Conservation (phyloP, 148 eudicot species). For the Silene latifolia region DNA sequence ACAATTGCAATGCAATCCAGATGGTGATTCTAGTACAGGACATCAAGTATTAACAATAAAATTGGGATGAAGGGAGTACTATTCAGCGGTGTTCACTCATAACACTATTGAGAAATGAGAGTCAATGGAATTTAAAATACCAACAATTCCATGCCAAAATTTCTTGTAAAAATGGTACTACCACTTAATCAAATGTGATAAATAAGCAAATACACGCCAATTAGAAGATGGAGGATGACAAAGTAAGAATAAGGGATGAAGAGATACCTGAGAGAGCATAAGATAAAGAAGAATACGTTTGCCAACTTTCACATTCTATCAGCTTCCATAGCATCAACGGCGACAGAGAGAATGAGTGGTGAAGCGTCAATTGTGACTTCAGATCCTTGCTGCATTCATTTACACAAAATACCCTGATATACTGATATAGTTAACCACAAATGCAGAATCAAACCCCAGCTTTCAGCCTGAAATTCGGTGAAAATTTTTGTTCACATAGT, state of each 20-base stretch:
- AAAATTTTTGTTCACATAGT: too few relatives aligned
- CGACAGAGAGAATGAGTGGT: background rate
- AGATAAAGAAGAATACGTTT: background rate
- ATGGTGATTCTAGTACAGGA: too few relatives aligned
- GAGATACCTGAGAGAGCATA: background rate
- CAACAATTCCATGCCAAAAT: background rate
- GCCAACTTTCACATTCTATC: background rate
- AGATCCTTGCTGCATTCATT: background rate
- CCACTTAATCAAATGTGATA: background rate
- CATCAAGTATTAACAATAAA: background rate
- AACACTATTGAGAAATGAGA: too few relatives aligned
- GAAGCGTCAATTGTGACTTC: background rate
- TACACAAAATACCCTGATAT: background rate
- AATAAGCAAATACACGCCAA: background rate
- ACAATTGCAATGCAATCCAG: too few relatives aligned
- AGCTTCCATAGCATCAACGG: background rate
- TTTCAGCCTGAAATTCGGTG: background rate
- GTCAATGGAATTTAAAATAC: background rate
- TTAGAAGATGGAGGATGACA: background rate
- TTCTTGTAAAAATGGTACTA: too few relatives aligned
- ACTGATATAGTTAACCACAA: background rate
- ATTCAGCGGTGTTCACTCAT: too few relatives aligned
- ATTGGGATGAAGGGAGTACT: too few relatives aligned
- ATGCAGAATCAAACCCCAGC: background rate
- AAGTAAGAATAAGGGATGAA: background rate